Base-by-base conservation (phyloP, 2,329 filamentous ascomycete genomes). In the Claviceps spartinae region DNA sequence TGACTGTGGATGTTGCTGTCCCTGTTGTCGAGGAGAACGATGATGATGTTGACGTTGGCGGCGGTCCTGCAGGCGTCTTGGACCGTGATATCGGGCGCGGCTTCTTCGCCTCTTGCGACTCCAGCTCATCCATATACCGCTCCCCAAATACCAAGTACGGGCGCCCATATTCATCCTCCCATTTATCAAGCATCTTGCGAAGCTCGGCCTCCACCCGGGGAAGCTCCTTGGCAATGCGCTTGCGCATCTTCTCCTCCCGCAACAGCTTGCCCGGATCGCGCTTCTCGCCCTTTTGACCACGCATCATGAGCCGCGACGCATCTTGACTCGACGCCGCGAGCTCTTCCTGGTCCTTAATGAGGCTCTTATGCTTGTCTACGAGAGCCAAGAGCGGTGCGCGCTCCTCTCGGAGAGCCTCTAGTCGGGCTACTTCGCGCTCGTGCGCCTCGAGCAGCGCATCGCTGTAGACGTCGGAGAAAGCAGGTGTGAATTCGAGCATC, bases 191-290 rank as follows among this genome's bases (percentile, higher is more conserved):
- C n/a, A 79, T 76, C 65, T 83, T 91, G 57, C 80, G 79, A 54
- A 98, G 71, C n/a, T 97, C 89, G 0, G 77, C 78, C 53, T 91
- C 83, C 44, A 98, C 77, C 72, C 95, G 97, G 52, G 93, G 93
- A 34, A 98, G 74, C 63, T 98, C 93, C 68, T 97, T 98, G 26
- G 90, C 79, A 56, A 98, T 96, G 53, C 90, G 80, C 78, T 98
- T 98, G 54, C 93, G 83, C 88, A 95, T 95, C 77, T 97, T 98
- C 71, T 98, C 93, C 65, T 98, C 93, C 34, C 93, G 80, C 50
- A 98, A 75, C 16, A 98, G 76, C 69, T 95, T 93, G 49, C 89
- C 91, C 2, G 93, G 93, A 63, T 98, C 93, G 56, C 94, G 86
- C 68, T 84, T 88, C 71, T 97, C 91, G 51, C 91, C 91, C 71